Evolutionary conservation across 1,284 basidiomycete species (phyloP), one percentile per base, ranked within the genome.

Genomic region (Puccinia coronata): DNA sequence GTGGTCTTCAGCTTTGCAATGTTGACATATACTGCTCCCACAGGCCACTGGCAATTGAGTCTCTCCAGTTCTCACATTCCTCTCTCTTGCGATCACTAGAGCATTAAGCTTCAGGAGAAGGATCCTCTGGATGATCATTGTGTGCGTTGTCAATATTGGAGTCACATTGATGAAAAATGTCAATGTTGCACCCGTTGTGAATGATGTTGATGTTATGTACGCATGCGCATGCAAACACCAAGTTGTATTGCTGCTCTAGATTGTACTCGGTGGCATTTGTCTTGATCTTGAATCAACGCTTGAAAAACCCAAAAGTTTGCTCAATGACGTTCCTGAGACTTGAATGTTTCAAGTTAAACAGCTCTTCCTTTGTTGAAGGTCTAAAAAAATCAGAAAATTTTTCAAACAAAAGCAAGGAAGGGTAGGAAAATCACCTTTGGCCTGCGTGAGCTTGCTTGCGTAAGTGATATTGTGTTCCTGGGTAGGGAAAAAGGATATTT

Each of bases 401-500:
- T n/a, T n/a, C n/a, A 11, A 9, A 39, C 11, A 67, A 6, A 14
- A 36, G 16, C 34, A n/a, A 69, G 6, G 6, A 47, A 47, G 9
- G 6, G 6, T 6, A 36, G 14, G 2, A 8, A 4, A 67, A 2
- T 23, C 0, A 59, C 12, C 43, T 8, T 9, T 47, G 18, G 4
- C 28, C 36, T 78, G 80, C 43, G 25, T n/a, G 23, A 36, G 70
- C 34, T 71, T 83, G 83, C 67, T 84, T 83, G 31, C 51, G 34
- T 8, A 84, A 73, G 81, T 85, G 83, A 79, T 84, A 84, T 16
- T 80, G 70, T 12, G 82, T 77, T 12, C 78, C 82, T 36, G 77
- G 72, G 88, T 8, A 47, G 20, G 43, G 43, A 1, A 47, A 11
- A 1, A 47, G 83, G 0, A 88, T 79, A 0, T 82, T 53, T 83